Evolutionary conservation across 1,284 basidiomycete genomes (phyloP), one percentile per base, ranked within the genome.

Genomic region (Ganoderma sinense): DNA sequence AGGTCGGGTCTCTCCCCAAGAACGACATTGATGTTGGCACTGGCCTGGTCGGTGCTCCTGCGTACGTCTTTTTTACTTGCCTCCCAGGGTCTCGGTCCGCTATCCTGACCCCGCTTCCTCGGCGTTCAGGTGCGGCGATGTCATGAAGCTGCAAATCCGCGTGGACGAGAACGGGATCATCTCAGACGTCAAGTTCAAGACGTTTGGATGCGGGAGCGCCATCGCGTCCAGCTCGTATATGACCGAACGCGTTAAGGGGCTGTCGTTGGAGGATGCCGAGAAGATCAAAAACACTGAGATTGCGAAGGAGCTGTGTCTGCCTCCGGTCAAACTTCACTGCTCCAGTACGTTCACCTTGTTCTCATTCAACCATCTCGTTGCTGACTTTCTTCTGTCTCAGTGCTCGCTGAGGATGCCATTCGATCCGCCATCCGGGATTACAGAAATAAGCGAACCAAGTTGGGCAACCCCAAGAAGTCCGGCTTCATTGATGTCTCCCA

Each of bases 201-300:
- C 97, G 0, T 98, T 98, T 81, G 97, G 97, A 18, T 97, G 96
- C 81, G 96, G 98, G 68, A 97, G 95, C 72, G 98, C 97, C 74
- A 99, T 99, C 73, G 98, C 98, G 1, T 97, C 96, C 4, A 96
- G 94, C 78, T 96, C 94, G 14, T 98, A 97, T 82, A 96, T 98
- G 94, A 99, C 97, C 23, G 97, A 99, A 85, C 93, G 97, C 64
- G 97, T 99, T 75, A 98, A 94, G 85, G 98, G 98, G 31, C 87
- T 99, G 75, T 93, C 93, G 20, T 84, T 99, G 67, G 97, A 99
- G 68, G 94, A 97, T 74, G 98, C 98, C 16, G 95, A 95, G 68
- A 91, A 93, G 79, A 98, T 99, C 79, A 98, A 97, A 84, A 99
- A 99, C 86, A 99, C 97, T 10, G 98, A 99, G 82, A 99, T 99